Base-by-base conservation (phyloP, 352 stramenopile genomes). In the Pythium chondricola region DNA sequence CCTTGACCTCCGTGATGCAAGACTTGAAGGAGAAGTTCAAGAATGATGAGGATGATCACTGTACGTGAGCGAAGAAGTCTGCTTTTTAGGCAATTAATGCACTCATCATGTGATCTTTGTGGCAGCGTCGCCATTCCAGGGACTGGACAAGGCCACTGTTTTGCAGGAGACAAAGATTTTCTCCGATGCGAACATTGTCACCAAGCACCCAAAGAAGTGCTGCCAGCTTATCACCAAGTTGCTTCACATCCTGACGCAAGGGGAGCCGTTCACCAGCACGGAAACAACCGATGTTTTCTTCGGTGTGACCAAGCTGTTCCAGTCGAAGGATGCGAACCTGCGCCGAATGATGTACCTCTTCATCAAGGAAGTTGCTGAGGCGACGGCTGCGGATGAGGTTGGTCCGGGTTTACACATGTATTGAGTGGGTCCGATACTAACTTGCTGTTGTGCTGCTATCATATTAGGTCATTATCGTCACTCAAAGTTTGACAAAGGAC, bases 401-500 rank as follows among this genome's bases (percentile, higher is more conserved):
- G n/a, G n/a, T n/a, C n/a, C n/a, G n/a, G n/a, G n/a, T n/a, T 33
- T 62, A 25, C 10, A 40, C n/a, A n/a, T n/a, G n/a, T n/a, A n/a
- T 43, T 70, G 44, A 75, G n/a, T 29, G 2, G 25, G 26, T 3
- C 49, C 9, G 29, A 21, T 52, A 33, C 48, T 18, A n/a, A n/a
- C n/a, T n/a, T n/a, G n/a, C n/a, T n/a, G n/a, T n/a, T n/a, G n/a
- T 57, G 45, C 25, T 74, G 14, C 73, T 94, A n/a, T n/a, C n/a
- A n/a, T n/a, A n/a, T n/a, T n/a, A n/a, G n/a, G 95, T 99, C 17
- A 99, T 99, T 66, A 99, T 99, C 65, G 96, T 99, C 42, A 98
- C 96, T 7, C 97, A 97, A 40, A 98, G 87, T 80, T 69, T 99
- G 13, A 98, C 95, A 25, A 99, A 99, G 75, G 97, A 99, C 69